Base-by-base conservation (phyloP, 1,139 yeast species). In the Diutina mesorugosa region DNA sequence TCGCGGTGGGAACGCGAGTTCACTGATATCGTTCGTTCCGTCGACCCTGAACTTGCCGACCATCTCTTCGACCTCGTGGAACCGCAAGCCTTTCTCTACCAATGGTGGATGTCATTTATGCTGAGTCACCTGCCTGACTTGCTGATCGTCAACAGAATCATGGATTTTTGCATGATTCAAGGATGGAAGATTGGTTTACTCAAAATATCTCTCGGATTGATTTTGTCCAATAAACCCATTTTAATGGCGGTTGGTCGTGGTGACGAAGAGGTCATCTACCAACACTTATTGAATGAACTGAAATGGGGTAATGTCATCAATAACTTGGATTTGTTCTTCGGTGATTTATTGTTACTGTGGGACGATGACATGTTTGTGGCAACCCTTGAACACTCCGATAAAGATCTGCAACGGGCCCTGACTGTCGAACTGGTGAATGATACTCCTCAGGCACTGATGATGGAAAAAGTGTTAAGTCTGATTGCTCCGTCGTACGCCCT, bases 41-140 rank as follows among this genome's bases (percentile, higher is more conserved):
- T 73, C 47, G 77, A 81, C 58, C 71, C 73, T 1, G 77, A 74
- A 35, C 69, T 84, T 56, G 70, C 69, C 58, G 59, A 62, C 8
- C 87, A 84, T 65, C 73, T 84, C 55, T 60, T 62, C 48, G 63
- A 70, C 18, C 69, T 71, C 47, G 72, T 76, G 47, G 82, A 79
- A 58, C 61, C 71, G 57, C 73, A 74, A 58, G 74, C 73, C n/a
- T 79, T 79, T 59, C 66, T 79, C 32, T 76, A 72, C 56, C 89
- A 84, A 64, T 84, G 90, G 90, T 84, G 87, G 76, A 66, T 84
- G 58, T 80, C 87, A 1, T 79, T 84, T 62, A 77, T 78, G 63
- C 83, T 87, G 1, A 82, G 82, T 47, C 85, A 86, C 55, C 77
- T 85, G 29, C 89, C 80, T 1, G 78, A 74, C 76, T 55, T 76